These are phyloP conservation scores for Solanum lycopersicoides DNA, from an alignment of 257 asterid species.

Conservation along the genomic window DNA sequence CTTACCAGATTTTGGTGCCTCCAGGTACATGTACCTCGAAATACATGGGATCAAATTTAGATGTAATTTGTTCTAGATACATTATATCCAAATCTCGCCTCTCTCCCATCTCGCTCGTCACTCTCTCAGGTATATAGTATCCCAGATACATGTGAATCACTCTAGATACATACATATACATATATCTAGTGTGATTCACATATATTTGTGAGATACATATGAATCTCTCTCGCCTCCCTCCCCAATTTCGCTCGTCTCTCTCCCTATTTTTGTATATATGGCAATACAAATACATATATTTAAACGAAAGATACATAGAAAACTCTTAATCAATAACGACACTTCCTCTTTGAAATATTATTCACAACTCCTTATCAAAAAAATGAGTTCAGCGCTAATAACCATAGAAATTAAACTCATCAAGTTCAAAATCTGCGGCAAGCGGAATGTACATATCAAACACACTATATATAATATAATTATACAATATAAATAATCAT, in stretches of 20 bases:
- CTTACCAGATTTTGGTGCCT: not conserved
- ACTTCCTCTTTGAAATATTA: too few species aligned
- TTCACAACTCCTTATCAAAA: not conserved
- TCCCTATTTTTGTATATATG: not conserved
- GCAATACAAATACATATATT: too few species aligned
- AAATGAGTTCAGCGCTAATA: not conserved
- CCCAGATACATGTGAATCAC: too few species aligned
- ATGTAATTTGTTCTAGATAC: too few species aligned
- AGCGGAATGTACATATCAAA: not conserved
- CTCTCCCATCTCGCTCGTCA: not conserved
- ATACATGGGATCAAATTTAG: not conserved
- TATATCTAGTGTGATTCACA: not conserved
- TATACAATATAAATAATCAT: too few species aligned
- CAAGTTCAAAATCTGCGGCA: not conserved
- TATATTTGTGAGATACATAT: not conserved
- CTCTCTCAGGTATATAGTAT: not conserved
- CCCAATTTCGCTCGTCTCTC: too few species aligned
- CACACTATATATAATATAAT: too few species aligned
- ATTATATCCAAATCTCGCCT: not conserved
- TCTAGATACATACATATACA: not conserved
- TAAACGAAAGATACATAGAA: too few species aligned
- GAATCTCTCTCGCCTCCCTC: too few species aligned
- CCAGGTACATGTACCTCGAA: too few species aligned
- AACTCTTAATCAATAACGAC: not conserved
- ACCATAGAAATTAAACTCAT: not conserved